phyloP scores from a whole-genome alignment of 805 yeast genomes.

The Yarrowia yakushimensis region DNA sequence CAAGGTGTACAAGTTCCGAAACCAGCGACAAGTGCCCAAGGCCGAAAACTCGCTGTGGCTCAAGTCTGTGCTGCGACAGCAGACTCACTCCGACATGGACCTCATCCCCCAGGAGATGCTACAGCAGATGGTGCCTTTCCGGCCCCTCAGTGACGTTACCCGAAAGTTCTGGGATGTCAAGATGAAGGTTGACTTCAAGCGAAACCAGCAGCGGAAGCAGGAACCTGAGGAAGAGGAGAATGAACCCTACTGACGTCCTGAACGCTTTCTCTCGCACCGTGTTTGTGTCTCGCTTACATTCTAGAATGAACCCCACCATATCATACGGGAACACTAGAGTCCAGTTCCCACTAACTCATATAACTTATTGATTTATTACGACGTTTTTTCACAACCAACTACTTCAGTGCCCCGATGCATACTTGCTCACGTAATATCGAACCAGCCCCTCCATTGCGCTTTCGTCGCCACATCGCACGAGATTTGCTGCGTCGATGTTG shows the following conservation, averaged over 20 bases:
- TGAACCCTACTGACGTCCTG: not conserved
- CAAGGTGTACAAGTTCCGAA: conserved; percentile 21
- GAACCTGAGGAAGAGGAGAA: not conserved
- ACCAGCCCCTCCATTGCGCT: conserved; percentile 22
- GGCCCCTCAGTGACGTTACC: conserved; percentile 14
- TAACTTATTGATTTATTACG: conserved; percentile 24
- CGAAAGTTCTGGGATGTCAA: conserved; percentile 22
- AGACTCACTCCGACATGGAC: conserved; percentile 1
- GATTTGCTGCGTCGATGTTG: conserved; percentile 42
- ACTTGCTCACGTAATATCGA: conserved; percentile 9
- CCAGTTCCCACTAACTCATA: conserved; percentile 23
- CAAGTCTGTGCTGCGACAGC: conserved; percentile 20
- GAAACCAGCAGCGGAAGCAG: not conserved
- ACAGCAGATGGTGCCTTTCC: conserved; percentile 22
- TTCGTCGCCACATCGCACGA: conserved; percentile 36
- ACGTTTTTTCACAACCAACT: not conserved
- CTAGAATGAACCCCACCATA: not conserved
- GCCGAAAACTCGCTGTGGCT: conserved; percentile 16
- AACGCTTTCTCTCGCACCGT: not conserved
- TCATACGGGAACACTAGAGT: conserved; percentile 11
- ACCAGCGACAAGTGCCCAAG: conserved; percentile 4
- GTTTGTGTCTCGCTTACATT: not conserved
- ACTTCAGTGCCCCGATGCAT: conserved; percentile 7
- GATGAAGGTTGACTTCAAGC: conserved; percentile 20
- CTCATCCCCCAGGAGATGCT: conserved; percentile 20